phyloP scores from a whole-genome alignment of 129 eudicot species.

The sunflower (Helianthus annuus) region DNA sequence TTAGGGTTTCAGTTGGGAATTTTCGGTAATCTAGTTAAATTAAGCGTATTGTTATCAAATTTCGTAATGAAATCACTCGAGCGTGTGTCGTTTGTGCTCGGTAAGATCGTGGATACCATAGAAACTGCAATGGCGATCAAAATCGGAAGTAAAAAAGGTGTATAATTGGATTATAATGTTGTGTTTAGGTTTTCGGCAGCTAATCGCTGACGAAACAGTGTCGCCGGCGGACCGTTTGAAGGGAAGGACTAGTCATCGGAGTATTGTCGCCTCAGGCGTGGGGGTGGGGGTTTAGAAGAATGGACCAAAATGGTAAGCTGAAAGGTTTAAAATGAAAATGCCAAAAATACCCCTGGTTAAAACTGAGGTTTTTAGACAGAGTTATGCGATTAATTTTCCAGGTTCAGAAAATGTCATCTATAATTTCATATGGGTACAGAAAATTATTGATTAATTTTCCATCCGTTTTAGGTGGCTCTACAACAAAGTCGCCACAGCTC shows the following conservation, averaged over 20 bases:
- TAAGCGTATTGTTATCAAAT: constrained; percentile 19
- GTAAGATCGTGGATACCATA: constrained; percentile 57
- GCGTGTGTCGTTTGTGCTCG: constrained; percentile 31
- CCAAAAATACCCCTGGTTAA: too few species aligned
- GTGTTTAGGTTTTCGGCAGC: not conserved
- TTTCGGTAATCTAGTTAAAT: constrained; percentile 23
- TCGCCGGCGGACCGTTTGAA: constrained; percentile 1
- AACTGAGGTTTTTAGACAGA: too few species aligned
- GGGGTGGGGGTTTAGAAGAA: constrained; percentile 10
- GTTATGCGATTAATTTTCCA: too few species aligned
- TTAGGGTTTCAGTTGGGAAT: constrained; percentile 37
- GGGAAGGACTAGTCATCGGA: constrained; percentile 10
- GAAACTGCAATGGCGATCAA: constrained; percentile 6
- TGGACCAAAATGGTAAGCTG: too few species aligned
- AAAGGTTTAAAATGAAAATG: too few species aligned
- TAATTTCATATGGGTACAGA: too few species aligned
- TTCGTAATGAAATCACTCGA: constrained; percentile 25
- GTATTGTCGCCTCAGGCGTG: not conserved
- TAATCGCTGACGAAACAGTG: constrained; percentile 36
- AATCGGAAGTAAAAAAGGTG: not conserved
- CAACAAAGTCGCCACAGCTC: constrained; percentile 47
- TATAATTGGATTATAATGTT: not conserved
- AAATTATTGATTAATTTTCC: constrained; percentile 1
- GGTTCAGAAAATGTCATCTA: too few species aligned
- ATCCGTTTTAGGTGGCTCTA: constrained; percentile 36